These are phyloP conservation scores for Bolboschoenoplectus hybrid DNA, from an alignment of 202 grass and related monocot genomes.

Conservation along the genomic window DNA sequence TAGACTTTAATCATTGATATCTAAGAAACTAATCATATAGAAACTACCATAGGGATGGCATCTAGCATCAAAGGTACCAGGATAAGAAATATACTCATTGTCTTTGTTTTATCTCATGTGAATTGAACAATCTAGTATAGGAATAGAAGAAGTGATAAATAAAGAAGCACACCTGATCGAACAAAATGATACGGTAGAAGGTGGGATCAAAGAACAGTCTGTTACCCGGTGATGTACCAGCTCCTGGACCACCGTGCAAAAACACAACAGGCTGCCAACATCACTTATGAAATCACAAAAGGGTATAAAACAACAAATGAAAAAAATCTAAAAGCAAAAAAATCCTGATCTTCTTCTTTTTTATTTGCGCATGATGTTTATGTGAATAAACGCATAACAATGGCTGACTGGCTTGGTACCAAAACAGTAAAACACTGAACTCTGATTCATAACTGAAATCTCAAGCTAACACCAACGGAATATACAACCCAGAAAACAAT, in stretches of 20 bases:
- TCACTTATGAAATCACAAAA: slow-evolving; percentile 9
- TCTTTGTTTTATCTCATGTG: not conserved
- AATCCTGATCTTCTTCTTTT: not conserved
- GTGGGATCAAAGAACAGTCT: slow-evolving; percentile 76
- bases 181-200: slow-evolving; percentile 82
- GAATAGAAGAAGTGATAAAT: not conserved
- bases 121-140: not conserved
- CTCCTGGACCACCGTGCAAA: slow-evolving; percentile 77
- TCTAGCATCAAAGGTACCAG: not conserved
- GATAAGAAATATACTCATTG: not conserved
- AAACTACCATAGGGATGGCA: not conserved
- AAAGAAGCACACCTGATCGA: slow-evolving; percentile 66
- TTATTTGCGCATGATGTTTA: not conserved
- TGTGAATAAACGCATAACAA: not conserved
- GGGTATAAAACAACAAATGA: not conserved
- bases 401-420: not conserved
- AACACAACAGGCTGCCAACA: slow-evolving; percentile 79
- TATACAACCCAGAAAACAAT: not conserved
- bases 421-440: not conserved
- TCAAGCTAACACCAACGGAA: slow-evolving; percentile 10
- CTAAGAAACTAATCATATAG: not conserved
- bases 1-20: slow-evolving; percentile 8
- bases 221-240: slow-evolving; percentile 72
- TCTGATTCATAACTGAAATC: not conserved
- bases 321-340: not conserved